Base-by-base conservation (phyloP, 2,329 filamentous ascomycete genomes). In the Teratosphaeria viscida region DNA sequence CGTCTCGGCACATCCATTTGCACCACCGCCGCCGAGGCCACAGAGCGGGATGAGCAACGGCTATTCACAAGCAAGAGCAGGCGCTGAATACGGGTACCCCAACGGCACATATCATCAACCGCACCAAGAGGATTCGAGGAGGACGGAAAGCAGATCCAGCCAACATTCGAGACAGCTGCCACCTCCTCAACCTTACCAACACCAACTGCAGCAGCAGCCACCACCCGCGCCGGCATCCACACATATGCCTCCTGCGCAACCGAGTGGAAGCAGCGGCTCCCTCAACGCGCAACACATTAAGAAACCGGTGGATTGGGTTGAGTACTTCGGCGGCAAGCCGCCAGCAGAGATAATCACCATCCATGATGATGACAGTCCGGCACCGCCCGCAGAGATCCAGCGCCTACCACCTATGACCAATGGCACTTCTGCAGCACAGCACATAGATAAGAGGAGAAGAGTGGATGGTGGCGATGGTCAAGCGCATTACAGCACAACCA, bases 381-480 rank as follows among this genome's bases (percentile, higher is more conserved):
- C 63, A 29, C 68, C 66, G 19, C 61, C 63, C 32, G 60, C 63
- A 27, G 62, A 59, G 27, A 54, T 64, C n/a, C 64, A 67, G 52
- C 63, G 57, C n/a, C 59, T 57, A 27, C 65, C 63, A 29, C 63
- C 64, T 10, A 54, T 57, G 16, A 63, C 64, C 35, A 66, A 65
- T 56, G 64, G 59, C 52, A 57, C 64, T 54, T 60, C 70, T 54
- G 67, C 72, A 47, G 70, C 79, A 12, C 80, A 80, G 35, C 85
- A 86, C 71, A 74, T 81, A 53, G 81, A 83, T 69, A 96, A 92
- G 79, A 90, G 84, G 80, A 82, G 86, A 76, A 89, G 86, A 52
- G 79, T 92, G 60, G 85, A 69, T 59, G 67, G 63, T 27, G 62
- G 61, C 55, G 63, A 59, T 53, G 68, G 69, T 39, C 62, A 63